phyloP scores from a whole-genome alignment of 2,329 filamentous ascomycete genomes.

The Fusarium zealandicum region DNA sequence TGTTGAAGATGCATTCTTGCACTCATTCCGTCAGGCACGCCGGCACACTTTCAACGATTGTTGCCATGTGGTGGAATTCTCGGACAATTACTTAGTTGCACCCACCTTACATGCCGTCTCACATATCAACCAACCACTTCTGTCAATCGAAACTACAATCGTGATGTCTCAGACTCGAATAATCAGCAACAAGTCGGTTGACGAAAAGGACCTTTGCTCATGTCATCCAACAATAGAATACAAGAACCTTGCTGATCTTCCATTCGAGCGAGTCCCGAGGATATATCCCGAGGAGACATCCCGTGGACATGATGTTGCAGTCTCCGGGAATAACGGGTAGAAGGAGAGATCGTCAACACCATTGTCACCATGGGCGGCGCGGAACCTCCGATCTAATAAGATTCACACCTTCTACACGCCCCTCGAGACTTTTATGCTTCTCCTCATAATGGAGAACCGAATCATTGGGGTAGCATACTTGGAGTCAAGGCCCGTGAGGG shows the following conservation, averaged over 20 bases:
- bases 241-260: constrained; percentile 24
- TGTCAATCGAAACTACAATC: too few relatives aligned
- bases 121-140: too few relatives aligned
- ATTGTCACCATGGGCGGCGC: constrained; percentile 22
- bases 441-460: constrained; percentile 27
- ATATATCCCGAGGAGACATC: constrained; percentile 1
- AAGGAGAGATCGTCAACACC: neutral
- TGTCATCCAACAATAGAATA: neutral
- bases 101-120: too few relatives aligned
- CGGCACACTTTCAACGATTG: neutral
- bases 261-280: constrained; percentile 30
- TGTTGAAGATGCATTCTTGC: neutral
- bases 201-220: too few relatives aligned
- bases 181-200: too few relatives aligned
- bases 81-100: neutral
- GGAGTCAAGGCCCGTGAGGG: constrained; percentile 7
- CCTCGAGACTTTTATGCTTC: constrained; percentile 28
- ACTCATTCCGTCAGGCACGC: too few relatives aligned
- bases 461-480: constrained; percentile 17
- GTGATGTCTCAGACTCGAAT: too few relatives aligned
- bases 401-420: neutral
- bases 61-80: neutral
- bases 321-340: constrained; percentile 32
- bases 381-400: constrained; percentile 6
- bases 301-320: neutral